Conservation (phyloP, 1,139 yeast species). For the Kodamaea ohmeri region DNA sequence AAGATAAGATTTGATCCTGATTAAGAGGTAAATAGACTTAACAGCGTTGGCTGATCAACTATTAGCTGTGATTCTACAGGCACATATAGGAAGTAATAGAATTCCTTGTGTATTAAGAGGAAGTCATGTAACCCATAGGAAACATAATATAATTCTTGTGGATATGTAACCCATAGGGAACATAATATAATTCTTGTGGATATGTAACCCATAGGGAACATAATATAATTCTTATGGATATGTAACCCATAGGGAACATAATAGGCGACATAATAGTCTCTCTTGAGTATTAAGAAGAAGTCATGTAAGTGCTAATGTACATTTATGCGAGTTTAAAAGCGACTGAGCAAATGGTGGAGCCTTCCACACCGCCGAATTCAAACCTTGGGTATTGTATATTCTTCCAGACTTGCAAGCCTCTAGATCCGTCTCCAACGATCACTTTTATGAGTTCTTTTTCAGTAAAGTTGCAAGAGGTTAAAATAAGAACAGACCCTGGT, state of each 20-base stretch:
- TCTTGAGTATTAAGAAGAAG: too few species aligned
- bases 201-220: too few species aligned
- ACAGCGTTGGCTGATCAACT: too few species aligned
- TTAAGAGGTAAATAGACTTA: too few species aligned
- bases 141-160: too few species aligned
- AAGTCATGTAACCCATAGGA: slow-evolving; percentile 20
- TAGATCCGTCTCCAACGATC: slow-evolving; percentile 38
- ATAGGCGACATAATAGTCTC: too few species aligned
- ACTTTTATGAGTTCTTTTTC: slow-evolving; percentile 64
- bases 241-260: too few species aligned
- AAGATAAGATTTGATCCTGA: too few species aligned
- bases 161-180: too few species aligned
- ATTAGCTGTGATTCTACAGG: neutral
- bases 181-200: too few species aligned
- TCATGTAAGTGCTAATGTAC: too few species aligned
- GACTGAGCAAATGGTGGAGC: slow-evolving; percentile 82
- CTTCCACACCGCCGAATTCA: slow-evolving; percentile 84
- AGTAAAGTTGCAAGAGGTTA: slow-evolving; percentile 96
- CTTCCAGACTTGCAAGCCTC: slow-evolving; percentile 52
- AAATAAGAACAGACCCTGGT: slow-evolving; percentile 58
- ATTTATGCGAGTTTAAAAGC: slow-evolving; percentile 55
- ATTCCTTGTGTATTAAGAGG: neutral
- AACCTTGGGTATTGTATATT: slow-evolving; percentile 73
- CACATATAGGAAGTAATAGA: slow-evolving; percentile 20
- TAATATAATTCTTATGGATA: too few species aligned